Evolutionary conservation across 306 rosid species (phyloP), one percentile per base, ranked within the genome.

Genomic region (Leucaena leucocephala): DNA sequence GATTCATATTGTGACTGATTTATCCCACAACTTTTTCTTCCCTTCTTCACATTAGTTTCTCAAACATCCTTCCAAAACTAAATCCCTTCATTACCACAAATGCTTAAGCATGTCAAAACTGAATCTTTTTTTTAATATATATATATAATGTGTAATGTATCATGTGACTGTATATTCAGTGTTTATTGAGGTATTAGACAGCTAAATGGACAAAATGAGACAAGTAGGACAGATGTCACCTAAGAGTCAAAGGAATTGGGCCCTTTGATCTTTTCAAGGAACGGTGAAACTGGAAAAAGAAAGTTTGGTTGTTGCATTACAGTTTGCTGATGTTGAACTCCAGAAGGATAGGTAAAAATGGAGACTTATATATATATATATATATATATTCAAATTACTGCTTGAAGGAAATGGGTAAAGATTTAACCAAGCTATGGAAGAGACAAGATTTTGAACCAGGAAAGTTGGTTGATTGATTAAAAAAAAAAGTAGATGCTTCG

Each of bases 181-280:
- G 40, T 61, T 27, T 61, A 33, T 33, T 61, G 66, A 27, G 15
- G 15, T 33, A 12, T 61, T 4, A 33, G 16, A 27, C 36, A 58
- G 36, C 64, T 21, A 58, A 58, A 58, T 22, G 64, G 64, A 11
- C 58, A 80, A 36, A 61, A 44, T 52, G 7, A 80, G 86, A 81
- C 83, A 86, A 21, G 82, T 76, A 73, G 85, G 81, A 74, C 9
- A 64, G 72, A 63, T 54, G 72, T 80, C 13, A 36, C 57, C 42
- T 7, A 75, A 58, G 67, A 78, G 84, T 84, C 87, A 82, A 87
- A 68, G 79, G 34, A 81, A 74, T 72, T 79, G 87, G 86, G 80
- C 88, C 90, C 84, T 79, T 68, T 62, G 74, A 67, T 84, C 72
- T 72, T 79, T 84, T 46, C 86, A 87, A 84, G 84, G 79, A 81